Percentiles rank a stretch among this genome's conserved stretches.
Conservation (phyloP, 495 filamentous ascomycete genomes). For the Aspergillus indologenus region DNA sequence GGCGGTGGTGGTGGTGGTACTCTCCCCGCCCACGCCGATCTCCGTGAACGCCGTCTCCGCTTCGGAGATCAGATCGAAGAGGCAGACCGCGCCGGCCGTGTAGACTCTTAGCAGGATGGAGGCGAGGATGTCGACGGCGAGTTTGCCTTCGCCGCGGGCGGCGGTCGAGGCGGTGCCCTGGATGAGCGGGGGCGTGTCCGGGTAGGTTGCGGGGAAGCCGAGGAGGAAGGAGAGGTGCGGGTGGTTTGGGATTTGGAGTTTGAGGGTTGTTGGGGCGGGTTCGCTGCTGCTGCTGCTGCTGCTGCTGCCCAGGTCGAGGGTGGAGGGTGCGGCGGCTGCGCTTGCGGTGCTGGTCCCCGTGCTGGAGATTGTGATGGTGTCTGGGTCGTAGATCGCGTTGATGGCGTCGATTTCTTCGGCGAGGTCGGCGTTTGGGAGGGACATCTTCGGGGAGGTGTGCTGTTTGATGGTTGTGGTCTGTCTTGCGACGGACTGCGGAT, state of each 20-base stretch:
- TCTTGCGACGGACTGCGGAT: background rate
- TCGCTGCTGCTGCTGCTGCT: constrained; percentile 3
- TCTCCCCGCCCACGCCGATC: constrained; percentile 41
- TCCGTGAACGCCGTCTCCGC: constrained; percentile 44
- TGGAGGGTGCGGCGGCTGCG: constrained; percentile 33
- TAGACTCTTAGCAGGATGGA: constrained; percentile 64
- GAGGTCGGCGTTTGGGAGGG: constrained; percentile 57
- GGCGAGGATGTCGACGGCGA: constrained; percentile 62
- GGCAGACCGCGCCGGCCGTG: constrained; percentile 71
- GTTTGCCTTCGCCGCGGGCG: constrained; percentile 61
- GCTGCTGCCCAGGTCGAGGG: constrained; percentile 34
- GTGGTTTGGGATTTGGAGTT: constrained; percentile 41
- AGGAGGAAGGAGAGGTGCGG: constrained; percentile 55
- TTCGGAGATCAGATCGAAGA: constrained; percentile 80
- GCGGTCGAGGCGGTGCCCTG: constrained; percentile 57
- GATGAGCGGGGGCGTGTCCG: constrained; percentile 63
- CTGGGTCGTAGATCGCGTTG: constrained; percentile 84
- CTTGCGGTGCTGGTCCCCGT: constrained; percentile 34
- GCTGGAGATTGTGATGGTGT: constrained; percentile 51
- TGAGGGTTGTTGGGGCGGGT: constrained; percentile 36
- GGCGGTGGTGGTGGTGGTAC: constrained; percentile 6
- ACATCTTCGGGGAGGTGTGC: constrained; percentile 8
- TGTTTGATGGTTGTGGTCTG: background rate
- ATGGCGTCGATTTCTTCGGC: constrained; percentile 83
- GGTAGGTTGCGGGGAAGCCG: constrained; percentile 70